Evolutionary conservation across 352 stramenopile species (phyloP).

Genomic region (Phytophthora foliorum): DNA sequence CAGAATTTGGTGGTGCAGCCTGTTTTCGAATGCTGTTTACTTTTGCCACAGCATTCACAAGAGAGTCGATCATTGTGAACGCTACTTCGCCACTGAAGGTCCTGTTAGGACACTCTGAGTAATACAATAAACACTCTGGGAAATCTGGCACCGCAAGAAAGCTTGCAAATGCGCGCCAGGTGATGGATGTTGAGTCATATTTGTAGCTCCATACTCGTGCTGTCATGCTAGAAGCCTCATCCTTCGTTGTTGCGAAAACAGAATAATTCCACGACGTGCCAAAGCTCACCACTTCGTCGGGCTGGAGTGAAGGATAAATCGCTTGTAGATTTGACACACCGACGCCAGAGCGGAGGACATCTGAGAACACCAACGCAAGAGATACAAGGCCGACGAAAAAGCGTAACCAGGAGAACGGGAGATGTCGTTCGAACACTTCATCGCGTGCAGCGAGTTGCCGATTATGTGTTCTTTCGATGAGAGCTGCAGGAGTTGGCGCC

Average conservation of each 20-base stretch:
- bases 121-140: conserved; percentile 46
- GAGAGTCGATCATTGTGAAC: conserved; percentile 47
- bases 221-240: conserved; percentile 19
- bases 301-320: conserved; percentile 38
- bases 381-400: conserved; percentile 35
- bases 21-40: background rate
- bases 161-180: conserved; percentile 37
- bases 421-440: conserved; percentile 34
- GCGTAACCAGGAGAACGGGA: conserved; percentile 42
- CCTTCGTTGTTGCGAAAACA: conserved; percentile 31
- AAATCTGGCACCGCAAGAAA: conserved; percentile 28
- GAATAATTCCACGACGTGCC: conserved; percentile 46
- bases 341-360: conserved; percentile 44
- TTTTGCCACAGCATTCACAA: conserved; percentile 30
- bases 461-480: conserved; percentile 32
- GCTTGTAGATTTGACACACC: conserved; percentile 25
- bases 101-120: conserved; percentile 9
- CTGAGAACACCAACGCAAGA: conserved; percentile 41
- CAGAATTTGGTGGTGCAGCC: background rate
- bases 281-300: conserved; percentile 42
- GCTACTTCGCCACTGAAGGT: conserved; percentile 26
- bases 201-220: conserved; percentile 49
- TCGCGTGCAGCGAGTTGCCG: conserved; percentile 31
- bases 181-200: conserved; percentile 48
- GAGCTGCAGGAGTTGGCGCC: conserved; percentile 6